These are phyloP conservation scores for Lasiosphaeris hirsuta DNA, from an alignment of 495 filamentous ascomycete genomes.

Conservation along the genomic window DNA sequence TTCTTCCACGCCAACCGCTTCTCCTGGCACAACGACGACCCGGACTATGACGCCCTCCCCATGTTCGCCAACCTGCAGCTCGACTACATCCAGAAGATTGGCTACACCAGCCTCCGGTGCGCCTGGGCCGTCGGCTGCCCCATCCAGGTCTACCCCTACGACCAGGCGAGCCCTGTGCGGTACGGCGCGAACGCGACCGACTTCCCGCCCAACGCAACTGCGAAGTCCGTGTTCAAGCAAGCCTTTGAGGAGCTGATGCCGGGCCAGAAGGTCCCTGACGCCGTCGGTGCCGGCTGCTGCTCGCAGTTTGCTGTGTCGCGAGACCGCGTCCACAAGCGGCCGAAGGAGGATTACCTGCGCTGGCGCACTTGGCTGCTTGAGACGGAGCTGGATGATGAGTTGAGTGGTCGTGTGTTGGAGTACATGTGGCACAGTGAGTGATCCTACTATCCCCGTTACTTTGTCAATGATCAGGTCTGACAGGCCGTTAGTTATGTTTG, in stretches of 20 bases:
- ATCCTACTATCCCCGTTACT: constrained; percentile 15
- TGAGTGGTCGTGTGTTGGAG: constrained; percentile 65
- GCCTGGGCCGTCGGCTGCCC: constrained; percentile 62
- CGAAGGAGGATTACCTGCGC: constrained; percentile 50
- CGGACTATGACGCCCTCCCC: constrained; percentile 44
- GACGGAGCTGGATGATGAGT: constrained; percentile 53
- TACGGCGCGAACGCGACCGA: constrained; percentile 19
- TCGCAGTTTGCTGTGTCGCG: constrained; percentile 66
- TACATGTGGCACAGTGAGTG: constrained; percentile 70
- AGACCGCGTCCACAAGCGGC: constrained; percentile 46
- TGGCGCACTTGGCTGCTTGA: constrained; percentile 60
- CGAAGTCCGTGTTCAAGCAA: constrained; percentile 37
- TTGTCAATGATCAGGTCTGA: constrained; percentile 29
- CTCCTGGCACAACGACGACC: constrained; percentile 64
- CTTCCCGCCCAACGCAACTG: neutral
- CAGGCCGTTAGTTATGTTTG: constrained; percentile 32
- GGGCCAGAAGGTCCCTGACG: constrained; percentile 32
- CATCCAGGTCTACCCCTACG: constrained; percentile 47
- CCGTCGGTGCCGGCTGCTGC: constrained; percentile 61
- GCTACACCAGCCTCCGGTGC: constrained; percentile 67
- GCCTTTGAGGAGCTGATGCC: constrained; percentile 59
- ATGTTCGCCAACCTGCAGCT: constrained; percentile 54
- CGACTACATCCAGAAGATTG: constrained; percentile 50
- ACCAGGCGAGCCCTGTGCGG: neutral
- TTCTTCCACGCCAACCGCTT: constrained; percentile 61